Evolutionary conservation across 1,284 basidiomycete species (phyloP).

Genomic region (Macrocystidia cucumis): DNA sequence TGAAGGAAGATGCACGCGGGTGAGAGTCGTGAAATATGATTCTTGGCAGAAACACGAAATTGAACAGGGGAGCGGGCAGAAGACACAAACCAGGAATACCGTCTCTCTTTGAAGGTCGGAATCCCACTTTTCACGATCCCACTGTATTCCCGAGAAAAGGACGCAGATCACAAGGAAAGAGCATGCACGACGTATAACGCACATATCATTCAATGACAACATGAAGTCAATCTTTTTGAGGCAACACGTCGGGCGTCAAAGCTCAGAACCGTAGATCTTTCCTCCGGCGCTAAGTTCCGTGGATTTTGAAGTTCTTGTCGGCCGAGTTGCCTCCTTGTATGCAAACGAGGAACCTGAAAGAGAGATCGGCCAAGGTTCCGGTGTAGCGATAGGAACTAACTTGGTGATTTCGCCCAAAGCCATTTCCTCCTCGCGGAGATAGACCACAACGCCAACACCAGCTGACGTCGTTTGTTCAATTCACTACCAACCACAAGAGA

Average conservation of each 20-base stretch:
- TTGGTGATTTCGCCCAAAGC: slow-evolving; percentile 92
- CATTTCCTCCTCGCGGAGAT: slow-evolving; percentile 92
- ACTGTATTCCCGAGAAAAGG: slow-evolving; percentile 75
- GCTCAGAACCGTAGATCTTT: slow-evolving; percentile 96
- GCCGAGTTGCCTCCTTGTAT: slow-evolving; percentile 93
- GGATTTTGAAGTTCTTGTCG: slow-evolving; percentile 88
- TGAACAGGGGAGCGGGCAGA: background rate
- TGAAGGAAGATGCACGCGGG: slow-evolving; percentile 15
- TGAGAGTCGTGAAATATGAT: too few species aligned
- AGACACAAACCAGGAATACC: slow-evolving; percentile 64
- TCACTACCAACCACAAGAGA: too few species aligned
- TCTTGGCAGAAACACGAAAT: background rate
- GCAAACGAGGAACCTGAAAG: slow-evolving; percentile 74
- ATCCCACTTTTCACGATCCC: slow-evolving; percentile 89
- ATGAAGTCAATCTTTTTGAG: slow-evolving; percentile 86
- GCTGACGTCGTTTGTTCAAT: slow-evolving; percentile 27
- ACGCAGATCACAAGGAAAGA: slow-evolving; percentile 2
- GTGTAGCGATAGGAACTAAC: slow-evolving; percentile 26
- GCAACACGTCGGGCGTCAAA: slow-evolving; percentile 93
- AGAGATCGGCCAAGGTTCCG: background rate
- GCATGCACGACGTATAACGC: slow-evolving; percentile 15
- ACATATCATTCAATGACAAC: slow-evolving; percentile 92
- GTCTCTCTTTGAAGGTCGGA: slow-evolving; percentile 70
- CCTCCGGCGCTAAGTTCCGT: slow-evolving; percentile 93
- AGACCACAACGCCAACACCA: slow-evolving; percentile 89